Evolutionary conservation across 257 asterid genomes (phyloP), one percentile per base, ranked within the genome.

Genomic region (Haberlea rhodopensis): DNA sequence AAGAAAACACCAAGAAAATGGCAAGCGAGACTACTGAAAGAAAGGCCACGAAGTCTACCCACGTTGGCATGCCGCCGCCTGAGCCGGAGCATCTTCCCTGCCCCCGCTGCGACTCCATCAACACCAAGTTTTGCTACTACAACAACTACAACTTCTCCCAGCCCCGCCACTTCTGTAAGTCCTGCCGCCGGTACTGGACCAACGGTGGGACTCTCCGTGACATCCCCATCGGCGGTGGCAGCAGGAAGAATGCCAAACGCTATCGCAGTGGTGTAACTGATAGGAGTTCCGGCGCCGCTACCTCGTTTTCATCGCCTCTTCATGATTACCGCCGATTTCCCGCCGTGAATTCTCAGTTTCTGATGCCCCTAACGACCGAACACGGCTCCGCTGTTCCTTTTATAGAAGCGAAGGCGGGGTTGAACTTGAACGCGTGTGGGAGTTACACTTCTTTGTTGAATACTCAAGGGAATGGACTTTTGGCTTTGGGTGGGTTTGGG

Each of bases 141-240:
- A n/a, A n/a, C n/a, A n/a, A n/a, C n/a, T n/a, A n/a, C n/a, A n/a
- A n/a, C n/a, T n/a, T n/a, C n/a, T n/a, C n/a, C n/a, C n/a, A n/a
- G n/a, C n/a, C n/a, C n/a, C n/a, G n/a, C n/a, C n/a, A n/a, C n/a
- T n/a, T n/a, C n/a, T n/a, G n/a, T n/a, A n/a, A n/a, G n/a, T n/a
- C n/a, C n/a, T n/a, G n/a, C n/a, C n/a, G n/a, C n/a, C n/a, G n/a
- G n/a, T n/a, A n/a, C n/a, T n/a, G n/a, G n/a, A n/a, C n/a, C n/a
- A n/a, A n/a, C n/a, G n/a, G n/a, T n/a, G n/a, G n/a, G n/a, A n/a
- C n/a, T 96, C 72, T 87, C 68, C 90, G 97, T 1, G 95, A 90
- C 80, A 84, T 90, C 53, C 97, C 97, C 0, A 73, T 90, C 58
- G 97, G 97, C 13, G 97, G 97, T 19, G 95, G 96, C 32, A 78